These are phyloP conservation scores for Sphagnurus paluster DNA, from an alignment of 1,284 basidiomycete species.

Conservation along the genomic window DNA sequence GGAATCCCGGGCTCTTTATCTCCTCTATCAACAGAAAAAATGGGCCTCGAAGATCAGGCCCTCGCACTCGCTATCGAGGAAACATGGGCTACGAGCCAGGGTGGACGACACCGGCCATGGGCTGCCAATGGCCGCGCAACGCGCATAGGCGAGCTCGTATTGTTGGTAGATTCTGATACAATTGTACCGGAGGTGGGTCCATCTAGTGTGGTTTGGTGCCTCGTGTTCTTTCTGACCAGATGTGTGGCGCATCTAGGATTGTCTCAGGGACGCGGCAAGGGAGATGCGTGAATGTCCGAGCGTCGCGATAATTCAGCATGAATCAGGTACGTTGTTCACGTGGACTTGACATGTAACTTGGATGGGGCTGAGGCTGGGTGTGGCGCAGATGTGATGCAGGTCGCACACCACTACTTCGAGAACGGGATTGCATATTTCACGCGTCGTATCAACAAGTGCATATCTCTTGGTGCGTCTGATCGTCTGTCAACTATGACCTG, in stretches of 20 bases:
- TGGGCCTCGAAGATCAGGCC: constrained; percentile 43
- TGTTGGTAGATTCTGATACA: constrained; percentile 83
- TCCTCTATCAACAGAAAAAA: too few relatives aligned
- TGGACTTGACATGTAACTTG: constrained; percentile 5
- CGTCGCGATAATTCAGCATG: constrained; percentile 83
- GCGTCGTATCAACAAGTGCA: constrained; percentile 73
- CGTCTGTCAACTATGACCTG: constrained; percentile 1
- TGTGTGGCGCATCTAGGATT: constrained; percentile 47
- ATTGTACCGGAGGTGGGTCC: constrained; percentile 68
- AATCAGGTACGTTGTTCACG: constrained; percentile 39
- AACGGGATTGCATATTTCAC: constrained; percentile 85
- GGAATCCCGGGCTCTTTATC: too few relatives aligned
- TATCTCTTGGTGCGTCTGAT: constrained; percentile 68
- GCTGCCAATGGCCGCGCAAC: constrained; percentile 61
- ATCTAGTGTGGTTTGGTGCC: not conserved
- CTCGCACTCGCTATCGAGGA: constrained; percentile 62
- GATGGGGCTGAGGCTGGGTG: not conserved
- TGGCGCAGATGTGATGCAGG: constrained; percentile 74
- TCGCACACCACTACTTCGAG: constrained; percentile 85
- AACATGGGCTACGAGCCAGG: constrained; percentile 54
- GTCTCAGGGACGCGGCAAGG: constrained; percentile 81
- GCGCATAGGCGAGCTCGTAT: constrained; percentile 65
- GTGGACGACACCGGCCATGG: constrained; percentile 56
- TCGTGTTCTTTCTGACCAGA: not conserved
- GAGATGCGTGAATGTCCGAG: constrained; percentile 79